Evolutionary conservation across 1,284 basidiomycete genomes (phyloP), one percentile per base, ranked within the genome.

Genomic region (Heterobasidion annosum): DNA sequence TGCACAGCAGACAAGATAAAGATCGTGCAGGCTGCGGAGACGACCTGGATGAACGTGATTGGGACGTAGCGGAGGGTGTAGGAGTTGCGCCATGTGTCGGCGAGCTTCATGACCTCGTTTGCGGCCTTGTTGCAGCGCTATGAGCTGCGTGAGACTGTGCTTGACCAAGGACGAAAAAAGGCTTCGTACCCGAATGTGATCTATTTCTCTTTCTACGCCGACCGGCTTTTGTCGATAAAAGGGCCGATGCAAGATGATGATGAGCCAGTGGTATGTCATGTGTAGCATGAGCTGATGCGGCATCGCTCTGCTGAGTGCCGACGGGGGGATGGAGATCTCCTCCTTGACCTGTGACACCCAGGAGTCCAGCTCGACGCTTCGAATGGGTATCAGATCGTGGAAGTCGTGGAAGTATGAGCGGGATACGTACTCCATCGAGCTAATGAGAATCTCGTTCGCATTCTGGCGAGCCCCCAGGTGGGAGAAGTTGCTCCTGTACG

Each of bases 231-330:
- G 73, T 34, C 79, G 73, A 63, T 81, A 85, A 68, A 83, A 85
- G 0, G 83, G 83, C 0, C 83, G 73, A 58, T 85, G 82, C 0
- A 88, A 74, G 8, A 87, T 71, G 37, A 87, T 81, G 52, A 78
- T 73, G 6, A 81, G 69, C 82, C 82, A 86, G 68, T 80, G 78
- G 62, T 82, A 82, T 1, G 76, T 73, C 34, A 83, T 67, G 60
- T 87, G 83, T 55, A 85, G 68, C 73, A 81, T 83, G 3, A 87
- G 66, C 34, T 80, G 73, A 54, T 86, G 82, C 0, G 83, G 83
- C 0, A 80, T 73, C 2, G 81, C 74, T 8, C 70, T 74, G 7
- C 70, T 67, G 10, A 75, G 71, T 19, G 74, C 76, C 16, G 76
- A 73, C 32, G 74, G 66, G 3, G 76, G 76, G 34, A 85, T 68